Percentiles rank a stretch among this genome's conserved stretches.
Conservation (phyloP, 139 green algal genomes). For the Chlorella sp. region DNA sequence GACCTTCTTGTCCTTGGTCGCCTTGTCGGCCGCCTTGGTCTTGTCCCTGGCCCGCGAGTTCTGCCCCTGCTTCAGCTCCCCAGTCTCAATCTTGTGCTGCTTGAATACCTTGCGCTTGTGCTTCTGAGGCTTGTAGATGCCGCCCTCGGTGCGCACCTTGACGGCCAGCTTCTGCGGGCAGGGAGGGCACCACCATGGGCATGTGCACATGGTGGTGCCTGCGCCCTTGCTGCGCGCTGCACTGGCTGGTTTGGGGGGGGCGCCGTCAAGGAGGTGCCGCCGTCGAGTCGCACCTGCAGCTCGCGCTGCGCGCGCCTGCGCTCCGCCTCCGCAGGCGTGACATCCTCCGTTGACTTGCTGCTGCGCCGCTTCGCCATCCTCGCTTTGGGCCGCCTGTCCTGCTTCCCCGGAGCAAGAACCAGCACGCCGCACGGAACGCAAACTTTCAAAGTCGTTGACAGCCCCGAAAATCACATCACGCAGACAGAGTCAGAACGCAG, state of each 20-base stretch:
- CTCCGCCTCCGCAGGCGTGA: neutral
- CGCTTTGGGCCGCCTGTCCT: neutral
- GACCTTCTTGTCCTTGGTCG: slow-evolving; percentile 1
- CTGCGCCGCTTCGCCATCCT: neutral
- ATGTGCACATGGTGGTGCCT: neutral
- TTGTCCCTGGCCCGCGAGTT: too few relatives aligned
- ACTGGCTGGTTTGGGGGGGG: neutral
- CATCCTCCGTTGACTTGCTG: neutral
- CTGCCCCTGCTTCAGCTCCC: too few relatives aligned
- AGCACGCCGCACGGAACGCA: too few relatives aligned
- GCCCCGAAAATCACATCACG: too few relatives aligned
- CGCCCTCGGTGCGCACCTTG: slow-evolving; percentile 37
- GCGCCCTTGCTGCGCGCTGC: neutral
- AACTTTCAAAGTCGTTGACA: too few relatives aligned
- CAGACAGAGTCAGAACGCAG: too few relatives aligned
- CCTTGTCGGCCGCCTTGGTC: neutral
- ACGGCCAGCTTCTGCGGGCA: slow-evolving; percentile 26
- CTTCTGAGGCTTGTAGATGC: slow-evolving; percentile 31
- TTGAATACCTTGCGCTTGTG: slow-evolving; percentile 18
- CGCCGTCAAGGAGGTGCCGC: neutral
- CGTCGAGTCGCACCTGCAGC: neutral
- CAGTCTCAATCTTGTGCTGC: slow-evolving; percentile 3
- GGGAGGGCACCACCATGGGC: too few relatives aligned
- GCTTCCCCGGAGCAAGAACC: neutral
- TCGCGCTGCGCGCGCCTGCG: neutral